Evolutionary conservation across 2,329 filamentous ascomycete genomes (phyloP).

Genomic region (Bretziella fagacearum): DNA sequence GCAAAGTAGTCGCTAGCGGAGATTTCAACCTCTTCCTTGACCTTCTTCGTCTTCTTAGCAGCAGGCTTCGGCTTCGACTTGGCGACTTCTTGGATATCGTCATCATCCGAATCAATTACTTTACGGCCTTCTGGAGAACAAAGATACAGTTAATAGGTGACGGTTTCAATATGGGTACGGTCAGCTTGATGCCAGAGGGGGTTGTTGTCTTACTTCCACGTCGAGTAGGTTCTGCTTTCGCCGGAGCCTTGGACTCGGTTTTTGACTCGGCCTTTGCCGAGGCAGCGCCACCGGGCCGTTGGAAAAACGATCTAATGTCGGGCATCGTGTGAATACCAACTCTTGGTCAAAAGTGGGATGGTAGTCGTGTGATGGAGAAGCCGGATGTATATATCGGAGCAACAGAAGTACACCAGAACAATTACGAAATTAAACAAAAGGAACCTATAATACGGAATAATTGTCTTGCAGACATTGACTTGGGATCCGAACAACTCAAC

Average conservation of each 20-base stretch:
- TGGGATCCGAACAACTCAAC: no score
- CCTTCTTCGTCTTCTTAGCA: constrained; percentile 35
- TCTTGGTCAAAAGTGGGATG: background rate
- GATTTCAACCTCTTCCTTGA: constrained; percentile 29
- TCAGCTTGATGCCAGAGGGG: background rate
- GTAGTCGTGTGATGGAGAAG: background rate
- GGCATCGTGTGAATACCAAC: constrained; percentile 22
- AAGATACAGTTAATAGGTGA: constrained; percentile 16
- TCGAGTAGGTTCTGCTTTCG: constrained; percentile 22
- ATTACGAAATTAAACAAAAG: no score
- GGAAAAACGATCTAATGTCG: constrained; percentile 86
- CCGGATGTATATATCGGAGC: no score
- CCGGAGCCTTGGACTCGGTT: constrained; percentile 29
- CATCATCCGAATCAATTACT: constrained; percentile 66
- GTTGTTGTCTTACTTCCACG: constrained; percentile 26
- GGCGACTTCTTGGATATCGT: constrained; percentile 24
- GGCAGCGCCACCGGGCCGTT: constrained; percentile 49
- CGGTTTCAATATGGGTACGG: background rate
- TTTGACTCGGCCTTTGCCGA: constrained; percentile 31
- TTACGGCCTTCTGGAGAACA: constrained; percentile 38
- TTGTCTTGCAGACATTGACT: no score
- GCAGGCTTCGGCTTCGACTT: constrained; percentile 38
- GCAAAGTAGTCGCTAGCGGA: constrained; percentile 43
- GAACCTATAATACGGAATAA: no score
- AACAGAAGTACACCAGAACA: no score